Evolutionary conservation across 2,329 filamentous ascomycete species (phyloP).

Genomic region (Pseudodiploospora longispora): DNA sequence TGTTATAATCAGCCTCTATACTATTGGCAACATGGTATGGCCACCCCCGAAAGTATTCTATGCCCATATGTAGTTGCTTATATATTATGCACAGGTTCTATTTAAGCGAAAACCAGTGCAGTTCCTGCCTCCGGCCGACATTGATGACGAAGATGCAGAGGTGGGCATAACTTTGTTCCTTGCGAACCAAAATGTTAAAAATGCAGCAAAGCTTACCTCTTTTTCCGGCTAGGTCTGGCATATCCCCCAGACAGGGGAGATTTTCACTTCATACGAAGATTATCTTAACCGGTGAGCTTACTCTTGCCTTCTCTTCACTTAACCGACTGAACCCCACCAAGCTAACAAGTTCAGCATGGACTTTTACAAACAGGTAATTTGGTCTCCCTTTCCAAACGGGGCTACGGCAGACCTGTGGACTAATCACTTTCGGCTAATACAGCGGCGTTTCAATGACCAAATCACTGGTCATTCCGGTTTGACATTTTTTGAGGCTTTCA

Average conservation of each 20-base stretch:
- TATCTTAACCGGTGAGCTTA: conserved; percentile 69
- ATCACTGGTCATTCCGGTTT: conserved; percentile 89
- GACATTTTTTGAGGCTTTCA: conserved; percentile 85
- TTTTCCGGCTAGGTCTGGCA: conserved; percentile 65
- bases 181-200: no score
- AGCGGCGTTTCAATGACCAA: conserved; percentile 89
- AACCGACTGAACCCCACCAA: not conserved
- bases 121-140: conserved; percentile 61
- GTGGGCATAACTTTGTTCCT: conserved; percentile 37
- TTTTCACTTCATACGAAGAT: conserved; percentile 81
- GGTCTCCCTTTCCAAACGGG: conserved; percentile 1
- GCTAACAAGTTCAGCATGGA: conserved; percentile 56
- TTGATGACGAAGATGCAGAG: conserved; percentile 77
- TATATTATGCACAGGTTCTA: conserved; percentile 56
- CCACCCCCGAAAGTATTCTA: conserved; percentile 1
- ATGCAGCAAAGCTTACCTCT: not conserved
- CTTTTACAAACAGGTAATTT: conserved; percentile 75
- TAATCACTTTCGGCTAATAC: conserved; percentile 12
- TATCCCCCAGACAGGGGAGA: conserved; percentile 81
- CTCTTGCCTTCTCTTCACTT: conserved; percentile 1
- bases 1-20: not conserved
- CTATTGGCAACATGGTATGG: not conserved
- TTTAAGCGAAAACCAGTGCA: conserved; percentile 94
- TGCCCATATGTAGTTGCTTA: not conserved
- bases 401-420: conserved; percentile 13